Evolutionary conservation across 164 flowering plant species (phyloP).

Genomic region (Magnolia sinica): DNA sequence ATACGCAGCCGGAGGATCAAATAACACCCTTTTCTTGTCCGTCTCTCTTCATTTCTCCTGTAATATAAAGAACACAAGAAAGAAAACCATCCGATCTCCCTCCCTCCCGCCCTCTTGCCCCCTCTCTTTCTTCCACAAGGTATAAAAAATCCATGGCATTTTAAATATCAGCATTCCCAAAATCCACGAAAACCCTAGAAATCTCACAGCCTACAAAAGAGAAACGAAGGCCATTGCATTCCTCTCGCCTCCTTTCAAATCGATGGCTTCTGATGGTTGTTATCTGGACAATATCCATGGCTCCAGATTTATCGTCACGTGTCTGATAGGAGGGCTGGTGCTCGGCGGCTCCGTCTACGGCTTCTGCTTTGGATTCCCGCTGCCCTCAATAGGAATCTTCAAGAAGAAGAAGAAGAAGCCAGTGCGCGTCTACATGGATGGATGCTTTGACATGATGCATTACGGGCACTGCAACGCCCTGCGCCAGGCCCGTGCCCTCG

Average conservation of each 20-base stretch:
- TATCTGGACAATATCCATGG: conserved; percentile 16
- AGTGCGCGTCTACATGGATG: conserved; percentile 95
- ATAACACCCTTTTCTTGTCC: too few species aligned
- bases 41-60: too few species aligned
- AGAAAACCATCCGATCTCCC: too few species aligned
- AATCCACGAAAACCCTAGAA: background rate
- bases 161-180: background rate
- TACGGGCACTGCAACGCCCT: conserved; percentile 96
- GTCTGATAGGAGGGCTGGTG: conserved; percentile 50
- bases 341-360: conserved; percentile 49
- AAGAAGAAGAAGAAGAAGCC: conserved; percentile 44
- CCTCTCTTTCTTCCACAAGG: too few species aligned
- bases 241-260: background rate
- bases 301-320: conserved; percentile 35
- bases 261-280: conserved; percentile 34
- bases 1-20: too few species aligned
- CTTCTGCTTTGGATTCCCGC: conserved; percentile 22
- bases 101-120: too few species aligned
- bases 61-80: too few species aligned
- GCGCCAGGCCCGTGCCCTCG: conserved; percentile 94
- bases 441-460: conserved; percentile 98
- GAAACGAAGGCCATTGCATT: background rate
- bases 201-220: background rate
- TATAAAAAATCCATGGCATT: background rate
- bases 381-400: conserved; percentile 1